phyloP scores from a whole-genome alignment of 495 filamentous ascomycete genomes.

The Clavariopsis aquatica region DNA sequence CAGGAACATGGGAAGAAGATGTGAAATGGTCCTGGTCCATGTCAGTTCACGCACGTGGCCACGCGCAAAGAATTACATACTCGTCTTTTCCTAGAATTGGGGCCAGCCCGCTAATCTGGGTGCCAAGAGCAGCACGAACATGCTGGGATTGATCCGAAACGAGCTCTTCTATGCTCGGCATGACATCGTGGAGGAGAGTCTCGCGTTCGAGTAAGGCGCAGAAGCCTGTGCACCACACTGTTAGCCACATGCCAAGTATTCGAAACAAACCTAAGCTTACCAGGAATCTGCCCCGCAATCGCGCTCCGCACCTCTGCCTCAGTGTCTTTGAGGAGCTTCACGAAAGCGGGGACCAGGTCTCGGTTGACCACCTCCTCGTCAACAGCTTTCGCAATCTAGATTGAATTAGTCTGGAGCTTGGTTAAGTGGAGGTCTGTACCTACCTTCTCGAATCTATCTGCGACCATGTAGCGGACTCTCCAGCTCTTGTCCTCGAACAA shows the following conservation, averaged over 20 bases:
- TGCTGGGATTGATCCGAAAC: slow-evolving; percentile 96
- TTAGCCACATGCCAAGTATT: slow-evolving; percentile 36
- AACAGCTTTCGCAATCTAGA: slow-evolving; percentile 92
- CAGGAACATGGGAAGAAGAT: slow-evolving; percentile 97
- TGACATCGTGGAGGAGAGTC: slow-evolving; percentile 91
- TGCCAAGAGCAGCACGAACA: slow-evolving; percentile 91
- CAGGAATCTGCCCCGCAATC: slow-evolving; percentile 94
- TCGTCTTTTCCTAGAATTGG: slow-evolving; percentile 98
- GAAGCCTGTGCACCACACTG: slow-evolving; percentile 63
- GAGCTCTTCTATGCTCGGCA: slow-evolving; percentile 93
- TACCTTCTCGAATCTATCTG: slow-evolving; percentile 97
- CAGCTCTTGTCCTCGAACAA: slow-evolving; percentile 99
- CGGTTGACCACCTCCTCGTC: slow-evolving; percentile 93
- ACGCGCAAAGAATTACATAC: slow-evolving; percentile 54
- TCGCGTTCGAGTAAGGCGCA: slow-evolving; percentile 83
- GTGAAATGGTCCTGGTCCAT: slow-evolving; percentile 75
- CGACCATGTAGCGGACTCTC: slow-evolving; percentile 98
- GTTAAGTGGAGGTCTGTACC: slow-evolving; percentile 16
- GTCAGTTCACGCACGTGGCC: slow-evolving; percentile 29
- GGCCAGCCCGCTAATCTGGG: slow-evolving; percentile 94
- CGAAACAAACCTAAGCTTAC: slow-evolving; percentile 48
- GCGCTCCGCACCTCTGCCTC: slow-evolving; percentile 97
- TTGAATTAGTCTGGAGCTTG: slow-evolving; percentile 16
- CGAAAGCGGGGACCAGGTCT: slow-evolving; percentile 94
- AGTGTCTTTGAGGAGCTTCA: slow-evolving; percentile 94